Base-by-base conservation (phyloP, 768 basidiomycete species). In the Lactarius psammicola region DNA sequence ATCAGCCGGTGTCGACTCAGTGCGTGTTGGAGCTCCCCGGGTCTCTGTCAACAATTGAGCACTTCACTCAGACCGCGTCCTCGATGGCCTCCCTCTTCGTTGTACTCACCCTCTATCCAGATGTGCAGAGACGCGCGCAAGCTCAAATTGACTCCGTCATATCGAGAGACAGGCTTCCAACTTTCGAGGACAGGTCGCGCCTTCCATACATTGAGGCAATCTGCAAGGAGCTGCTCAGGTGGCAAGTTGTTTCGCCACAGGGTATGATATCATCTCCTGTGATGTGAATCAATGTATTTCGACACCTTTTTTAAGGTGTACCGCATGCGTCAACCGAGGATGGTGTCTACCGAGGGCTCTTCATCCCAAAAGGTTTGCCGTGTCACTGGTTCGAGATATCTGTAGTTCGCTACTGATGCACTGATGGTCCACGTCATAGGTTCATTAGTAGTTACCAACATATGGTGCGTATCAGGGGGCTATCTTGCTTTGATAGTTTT, bases 91-190 rank as follows among this genome's bases (percentile, higher is more conserved):
- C 53, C 26, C 59, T 67, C 44, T 40, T 69, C 30, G 51, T 67
- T 13, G 61, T 56, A 20, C 56, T 67, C 31, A 34, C 57, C 23
- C 57, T 67, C 36, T 38, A 67, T 46, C 66, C 66, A 15, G 66
- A 63, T 13, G 64, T 65, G 23, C 62, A 64, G 65, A 23, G 38
- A 6, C 33, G 51, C 18, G 70, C 70, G 4, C 70, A 69, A 26
- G 51, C 62, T 17, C 64, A 71, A 56, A 28, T 71, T 42, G 68
- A 69, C 44, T 11, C 38, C 8, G 63, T 66, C 31, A 55, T 66
- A 9, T 62, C 65, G 23, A 26, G 55, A 17, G 57, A 61, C 17
- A 51, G 68, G 40, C 33, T 67, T 6, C 70, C 70, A 10, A 53
- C 20, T 20, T 64, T 66, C 28, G 67, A 59, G 17, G 42, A 42